These are phyloP conservation scores for Nephelium lappaceum DNA, from an alignment of 345 rosid genomes.

Conservation along the genomic window DNA sequence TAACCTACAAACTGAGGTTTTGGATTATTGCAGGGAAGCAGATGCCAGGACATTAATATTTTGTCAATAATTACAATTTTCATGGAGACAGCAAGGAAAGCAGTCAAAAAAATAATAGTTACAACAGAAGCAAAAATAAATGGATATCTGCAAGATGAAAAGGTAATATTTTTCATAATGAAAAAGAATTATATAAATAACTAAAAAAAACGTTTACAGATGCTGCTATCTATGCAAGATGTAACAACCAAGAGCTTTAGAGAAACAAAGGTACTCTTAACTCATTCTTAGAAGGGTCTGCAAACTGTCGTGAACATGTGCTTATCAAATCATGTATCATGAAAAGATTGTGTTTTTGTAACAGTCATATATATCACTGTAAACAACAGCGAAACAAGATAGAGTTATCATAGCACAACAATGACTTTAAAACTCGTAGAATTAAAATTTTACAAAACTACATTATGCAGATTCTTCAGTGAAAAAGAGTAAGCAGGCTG, in stretches of 20 bases:
- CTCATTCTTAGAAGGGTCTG: neutral
- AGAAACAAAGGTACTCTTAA: neutral
- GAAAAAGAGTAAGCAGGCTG: neutral
- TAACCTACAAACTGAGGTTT: neutral
- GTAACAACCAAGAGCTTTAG: neutral
- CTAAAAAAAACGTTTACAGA: neutral
- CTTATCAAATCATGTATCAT: neutral
- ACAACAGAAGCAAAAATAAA: conserved; percentile 1
- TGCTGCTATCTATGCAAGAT: neutral
- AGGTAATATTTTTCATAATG: neutral
- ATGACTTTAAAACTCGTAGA: neutral
- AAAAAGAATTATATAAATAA: neutral
- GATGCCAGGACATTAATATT: neutral
- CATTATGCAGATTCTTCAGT: neutral
- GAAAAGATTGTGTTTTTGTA: neutral
- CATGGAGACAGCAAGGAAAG: neutral
- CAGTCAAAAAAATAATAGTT: conserved; percentile 4
- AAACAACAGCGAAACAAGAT: neutral
- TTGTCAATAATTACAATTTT: neutral
- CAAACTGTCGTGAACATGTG: neutral
- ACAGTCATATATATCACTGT: neutral
- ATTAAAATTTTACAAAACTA: neutral
- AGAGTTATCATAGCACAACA: neutral
- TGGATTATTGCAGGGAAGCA: conserved; percentile 1
- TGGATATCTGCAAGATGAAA: neutral